Base-by-base conservation (phyloP, 768 basidiomycete genomes). In the Polyporus arcularius region DNA sequence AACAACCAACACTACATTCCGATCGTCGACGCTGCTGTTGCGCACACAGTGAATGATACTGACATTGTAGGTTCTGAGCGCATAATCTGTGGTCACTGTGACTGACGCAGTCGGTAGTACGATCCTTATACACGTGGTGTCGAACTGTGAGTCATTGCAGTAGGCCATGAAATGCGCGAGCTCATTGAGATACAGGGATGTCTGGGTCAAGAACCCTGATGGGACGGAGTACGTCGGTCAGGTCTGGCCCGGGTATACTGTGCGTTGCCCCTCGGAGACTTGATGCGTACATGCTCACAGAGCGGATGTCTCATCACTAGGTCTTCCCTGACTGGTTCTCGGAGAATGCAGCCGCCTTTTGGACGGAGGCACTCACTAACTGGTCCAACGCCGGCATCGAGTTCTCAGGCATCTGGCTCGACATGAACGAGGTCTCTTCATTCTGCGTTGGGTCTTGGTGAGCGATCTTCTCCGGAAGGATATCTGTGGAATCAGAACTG, bases 231-330 rank as follows among this genome's bases (percentile, higher is more conserved):
- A 88, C 71, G 68, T 90, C 2, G 90, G 90, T 11, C 79, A 85
- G 68, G 89, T 90, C 18, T 91, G 88, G 89, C 89, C 89, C 18
- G 88, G 89, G 31, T 86, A 84, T 72, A 86, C 87, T 2, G 88
- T 85, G 35, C 11, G 77, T 69, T 7, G 6, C 6, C 35, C 35
- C 1, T 35, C 35, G 21, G 21, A 26, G 21, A 26, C 21, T 26
- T 26, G 21, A 26, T 26, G 21, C 21, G 2, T 26, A 26, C 21
- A 2, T 26, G 21, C 21, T 26, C 35, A 35, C 35, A 35, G 11
- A 35, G 35, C 35, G 6, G 7, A 35, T 35, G 21, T 2, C 35
- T 35, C 35, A 3, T 7, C 1, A 35, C 35, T 35, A 35, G 21
- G 35, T 63, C 48, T 26, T 14, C n/a, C 38, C 47, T 16, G 86